Evolutionary conservation across 257 asterid genomes (phyloP).

Genomic region (Ophiorrhiza pumila): DNA sequence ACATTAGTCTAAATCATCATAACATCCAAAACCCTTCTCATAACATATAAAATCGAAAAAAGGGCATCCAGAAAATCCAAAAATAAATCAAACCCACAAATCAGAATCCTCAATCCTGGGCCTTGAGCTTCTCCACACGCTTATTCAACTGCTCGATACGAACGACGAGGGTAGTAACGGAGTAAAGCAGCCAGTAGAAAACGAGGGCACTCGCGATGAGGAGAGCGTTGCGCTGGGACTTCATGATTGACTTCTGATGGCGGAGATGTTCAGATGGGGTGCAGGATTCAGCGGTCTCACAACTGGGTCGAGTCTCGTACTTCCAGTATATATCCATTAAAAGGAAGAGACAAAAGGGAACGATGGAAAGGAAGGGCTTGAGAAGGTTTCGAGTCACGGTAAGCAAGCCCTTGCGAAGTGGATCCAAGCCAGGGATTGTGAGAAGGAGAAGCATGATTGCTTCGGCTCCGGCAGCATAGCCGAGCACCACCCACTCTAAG

Average conservation of each 20-base stretch:
- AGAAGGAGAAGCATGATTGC: constrained; percentile 91
- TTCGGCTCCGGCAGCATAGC: constrained; percentile 94
- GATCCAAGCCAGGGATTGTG: constrained; percentile 80
- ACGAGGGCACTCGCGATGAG: constrained; percentile 79
- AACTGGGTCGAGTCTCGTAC: constrained; percentile 75
- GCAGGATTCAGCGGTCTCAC: constrained; percentile 62
- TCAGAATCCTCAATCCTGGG: constrained; percentile 38
- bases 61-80: neutral
- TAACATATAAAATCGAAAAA: neutral
- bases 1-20: neutral
- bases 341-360: constrained; percentile 86
- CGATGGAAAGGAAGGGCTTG: constrained; percentile 75
- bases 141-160: constrained; percentile 53
- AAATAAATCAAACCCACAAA: constrained; percentile 1
- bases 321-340: constrained; percentile 93
- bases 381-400: constrained; percentile 69
- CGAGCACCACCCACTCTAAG: constrained; percentile 87
- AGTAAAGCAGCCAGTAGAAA: constrained; percentile 87
- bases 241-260: constrained; percentile 90
- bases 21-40: neutral
- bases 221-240: constrained; percentile 89
- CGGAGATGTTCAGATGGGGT: constrained; percentile 87
- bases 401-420: constrained; percentile 82
- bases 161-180: constrained; percentile 78
- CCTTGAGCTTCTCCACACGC: constrained; percentile 51